Evolutionary conservation across 2,329 filamentous ascomycete genomes (phyloP), one percentile per base, ranked within the genome.

Genomic region (Teratosphaeria epicoccoides): DNA sequence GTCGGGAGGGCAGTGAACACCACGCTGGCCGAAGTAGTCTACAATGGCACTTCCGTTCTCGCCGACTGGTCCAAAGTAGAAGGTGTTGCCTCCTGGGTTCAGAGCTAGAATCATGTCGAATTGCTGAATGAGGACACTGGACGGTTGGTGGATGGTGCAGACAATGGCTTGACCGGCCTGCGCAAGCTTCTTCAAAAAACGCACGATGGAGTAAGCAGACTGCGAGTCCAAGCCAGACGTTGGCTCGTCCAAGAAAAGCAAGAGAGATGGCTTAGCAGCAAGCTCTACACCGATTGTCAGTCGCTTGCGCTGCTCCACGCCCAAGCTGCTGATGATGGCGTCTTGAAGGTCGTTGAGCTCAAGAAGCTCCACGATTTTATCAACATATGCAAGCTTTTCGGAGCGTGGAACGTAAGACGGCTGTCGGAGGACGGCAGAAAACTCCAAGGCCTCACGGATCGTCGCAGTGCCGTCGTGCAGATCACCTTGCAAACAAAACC

Each of bases 91-190:
- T 14, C 81, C 82, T 0, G 77, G 82, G 59, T 84, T 84, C 26
- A 87, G 73, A 1, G 82, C 81, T 1, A 88, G 74, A 17, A 87
- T 80, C 77, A 84, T 84, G 64, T 87, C 84, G 66, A 88, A 88
- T 61, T 87, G 77, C 61, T 86, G 77, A 52, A 87, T 82, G 2
- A 87, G 72, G 53, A 84, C 76, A 1, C 81, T 82, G 2, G 80
- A 84, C 3, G 84, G 84, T 61, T 87, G 84, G 61, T 87, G 84
- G 50, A 87, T 87, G 0, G 84, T 87, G 67, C 84, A 87, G 49
- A 88, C 73, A 55, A 88, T 85, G 6, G 83, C 83, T 61, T 87
- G 82, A 1, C 83, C 84, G 11, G 82, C 80, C 6, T 75, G 71
- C 4, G 81, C 75, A 2, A 87, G 73, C 63, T 87, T 87, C 70